phyloP scores from a whole-genome alignment of 371 early-diverging fungal genomes.

The Zancudomyces culisetae region DNA sequence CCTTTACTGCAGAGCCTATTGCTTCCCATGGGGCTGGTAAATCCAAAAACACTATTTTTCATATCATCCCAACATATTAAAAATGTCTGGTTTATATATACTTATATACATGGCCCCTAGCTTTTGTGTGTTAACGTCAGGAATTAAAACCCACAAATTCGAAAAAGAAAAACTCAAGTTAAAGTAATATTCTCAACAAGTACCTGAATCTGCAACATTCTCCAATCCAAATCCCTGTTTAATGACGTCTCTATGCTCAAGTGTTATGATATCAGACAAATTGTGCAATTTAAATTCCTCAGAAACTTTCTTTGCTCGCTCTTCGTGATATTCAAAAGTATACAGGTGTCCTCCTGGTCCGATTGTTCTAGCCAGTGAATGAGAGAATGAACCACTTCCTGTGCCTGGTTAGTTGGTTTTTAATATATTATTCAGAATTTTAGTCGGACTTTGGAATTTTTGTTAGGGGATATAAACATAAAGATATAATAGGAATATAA shows the following conservation, averaged over 20 bases:
- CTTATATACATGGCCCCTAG: too few relatives aligned
- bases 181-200: slow-evolving; percentile 1
- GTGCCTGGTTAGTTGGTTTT: slow-evolving; percentile 36
- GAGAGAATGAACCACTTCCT: slow-evolving; percentile 90
- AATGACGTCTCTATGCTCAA: slow-evolving; percentile 73
- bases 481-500: too few relatives aligned
- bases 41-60: slow-evolving; percentile 86
- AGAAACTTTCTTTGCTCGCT: slow-evolving; percentile 44
- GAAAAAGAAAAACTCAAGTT: not conserved
- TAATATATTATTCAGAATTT: not conserved
- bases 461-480: too few relatives aligned
- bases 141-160: not conserved
- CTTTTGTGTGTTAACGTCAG: too few relatives aligned
- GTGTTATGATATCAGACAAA: slow-evolving; percentile 36
- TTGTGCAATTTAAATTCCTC: slow-evolving; percentile 68
- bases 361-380: slow-evolving; percentile 72
- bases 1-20: slow-evolving; percentile 53
- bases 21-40: slow-evolving; percentile 95
- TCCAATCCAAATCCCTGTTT: slow-evolving; percentile 68
- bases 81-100: too few relatives aligned
- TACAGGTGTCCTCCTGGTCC: slow-evolving; percentile 71
- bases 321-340: slow-evolving; percentile 85
- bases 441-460: too few relatives aligned
- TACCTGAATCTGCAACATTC: slow-evolving; percentile 52
- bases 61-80: too few relatives aligned